phyloP scores from a whole-genome alignment of 805 yeast species.

The Kazachstania kunashirensis region DNA sequence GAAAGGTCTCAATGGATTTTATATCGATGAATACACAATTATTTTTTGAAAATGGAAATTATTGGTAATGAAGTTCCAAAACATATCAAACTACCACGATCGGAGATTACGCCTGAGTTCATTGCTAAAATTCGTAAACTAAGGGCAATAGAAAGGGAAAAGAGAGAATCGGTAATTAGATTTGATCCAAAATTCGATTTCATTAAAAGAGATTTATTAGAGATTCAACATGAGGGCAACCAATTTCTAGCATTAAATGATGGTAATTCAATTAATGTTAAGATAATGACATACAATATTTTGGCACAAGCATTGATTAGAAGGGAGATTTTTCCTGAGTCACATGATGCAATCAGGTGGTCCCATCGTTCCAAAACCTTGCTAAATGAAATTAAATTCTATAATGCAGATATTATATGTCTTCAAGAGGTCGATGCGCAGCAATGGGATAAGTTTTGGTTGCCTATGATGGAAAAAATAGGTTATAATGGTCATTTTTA shows the following conservation, averaged over 20 bases:
- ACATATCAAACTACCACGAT: conserved; percentile 5
- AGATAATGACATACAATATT: conserved; percentile 69
- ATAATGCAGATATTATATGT: conserved; percentile 64
- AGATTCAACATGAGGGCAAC: conserved; percentile 12
- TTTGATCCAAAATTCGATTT: conserved; percentile 10
- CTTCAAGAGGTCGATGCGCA: conserved; percentile 75
- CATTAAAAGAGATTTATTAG: conserved; percentile 7
- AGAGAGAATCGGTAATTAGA: conserved; percentile 13
- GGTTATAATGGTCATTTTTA: conserved; percentile 47
- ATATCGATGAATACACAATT: too few species aligned
- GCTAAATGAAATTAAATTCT: conserved; percentile 51
- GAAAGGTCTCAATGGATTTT: too few species aligned
- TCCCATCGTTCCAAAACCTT: conserved; percentile 53
- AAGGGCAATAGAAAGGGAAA: conserved; percentile 35
- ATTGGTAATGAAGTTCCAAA: conserved; percentile 1
- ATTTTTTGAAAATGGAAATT: too few species aligned
- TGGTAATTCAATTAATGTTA: conserved; percentile 23
- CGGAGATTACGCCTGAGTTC: conserved; percentile 6
- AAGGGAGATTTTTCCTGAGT: conserved; percentile 67
- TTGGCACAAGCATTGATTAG: conserved; percentile 79
- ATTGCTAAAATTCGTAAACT: conserved; percentile 16
- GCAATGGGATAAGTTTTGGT: conserved; percentile 60
- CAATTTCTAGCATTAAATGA: not conserved
- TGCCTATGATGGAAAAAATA: conserved; percentile 37
- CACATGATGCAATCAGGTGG: conserved; percentile 75